phyloP scores from a whole-genome alignment of 2,329 filamentous ascomycete species.

The Ampelomyces quisqualis region DNA sequence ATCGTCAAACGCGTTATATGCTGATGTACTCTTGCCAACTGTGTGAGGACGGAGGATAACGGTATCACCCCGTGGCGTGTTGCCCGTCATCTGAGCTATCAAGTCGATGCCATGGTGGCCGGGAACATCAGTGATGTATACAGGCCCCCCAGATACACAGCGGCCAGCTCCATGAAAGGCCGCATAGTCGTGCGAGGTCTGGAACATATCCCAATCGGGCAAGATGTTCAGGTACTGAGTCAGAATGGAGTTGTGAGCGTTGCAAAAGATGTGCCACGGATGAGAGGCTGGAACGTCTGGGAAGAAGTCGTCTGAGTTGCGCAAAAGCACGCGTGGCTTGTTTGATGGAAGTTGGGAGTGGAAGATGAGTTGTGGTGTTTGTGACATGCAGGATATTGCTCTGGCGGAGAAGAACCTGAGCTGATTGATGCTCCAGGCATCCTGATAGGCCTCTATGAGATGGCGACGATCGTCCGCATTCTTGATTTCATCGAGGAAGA shows the following conservation, averaged over 20 bases:
- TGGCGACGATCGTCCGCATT: constrained; percentile 68
- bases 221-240: constrained; percentile 82
- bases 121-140: constrained; percentile 91
- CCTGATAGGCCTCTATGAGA: constrained; percentile 74
- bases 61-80: constrained; percentile 69
- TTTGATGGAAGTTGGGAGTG: constrained; percentile 78
- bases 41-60: constrained; percentile 78
- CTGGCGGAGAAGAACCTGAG: constrained; percentile 75
- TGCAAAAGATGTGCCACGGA: constrained; percentile 93
- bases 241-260: constrained; percentile 83
- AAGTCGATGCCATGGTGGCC: constrained; percentile 75
- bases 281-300: constrained; percentile 78
- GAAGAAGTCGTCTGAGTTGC: constrained; percentile 92
- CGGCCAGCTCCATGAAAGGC: constrained; percentile 87
- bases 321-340: constrained; percentile 69
- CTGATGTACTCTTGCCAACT: constrained; percentile 69
- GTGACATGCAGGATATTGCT: constrained; percentile 92
- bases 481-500: constrained; percentile 75
- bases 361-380: constrained; percentile 82
- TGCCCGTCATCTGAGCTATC: constrained; percentile 77
- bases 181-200: constrained; percentile 68
- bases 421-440: constrained; percentile 79
- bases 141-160: constrained; percentile 85
- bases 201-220: constrained; percentile 81
- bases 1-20: constrained; percentile 76